Base-by-base conservation (phyloP, 164 flowering plant species). In the Macadamia integrifolia region DNA sequence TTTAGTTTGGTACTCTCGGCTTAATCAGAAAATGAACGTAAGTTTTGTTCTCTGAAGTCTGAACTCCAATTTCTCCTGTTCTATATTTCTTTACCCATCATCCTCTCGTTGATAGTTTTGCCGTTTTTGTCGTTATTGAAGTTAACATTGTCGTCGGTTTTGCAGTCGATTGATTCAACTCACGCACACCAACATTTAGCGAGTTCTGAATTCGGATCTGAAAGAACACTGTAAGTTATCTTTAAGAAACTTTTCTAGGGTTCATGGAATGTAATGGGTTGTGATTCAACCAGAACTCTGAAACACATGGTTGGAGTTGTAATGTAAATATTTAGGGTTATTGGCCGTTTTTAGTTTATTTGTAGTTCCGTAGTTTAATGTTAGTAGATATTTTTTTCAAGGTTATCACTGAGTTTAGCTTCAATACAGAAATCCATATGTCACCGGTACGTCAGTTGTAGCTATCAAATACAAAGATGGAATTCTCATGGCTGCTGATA, bases 401-500 rank as follows among this genome's bases (percentile, higher is more conserved):
- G 35, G 9, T 31, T 31, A 40, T 67, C 13, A 49, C 31, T 3
- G 6, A 13, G 53, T n/a, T 71, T 65, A 18, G 52, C 1, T 68
- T 72, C 49, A 58, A 18, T 73, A 9, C 64, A 93, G 98, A 86
- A 72, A 79, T 56, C 98, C 98, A 0, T 89, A 87, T 76, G 97
- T 91, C 17, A 93, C 98, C 56, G 97, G 98, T 0, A 86, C 98
- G 2, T 93, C 98, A 1, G 97, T 93, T 52, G 68, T 93, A 7
- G 96, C 85, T 61, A 49, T 93, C 61, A 93, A 93, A 69, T 93
- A 93, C 79, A 88, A 84, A 69, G 98, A 93, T 84, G 97, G 98
- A n/a, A 80, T 93, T 77, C 81, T 93, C 43, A 83, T 93, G 89
- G 89, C 92, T 78, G 84, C 97, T 77, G 98, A 93, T 79, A 91